Evolutionary conservation across 306 rosid species (phyloP), one percentile per base, ranked within the genome.

Genomic region (Quercus agrifolia): DNA sequence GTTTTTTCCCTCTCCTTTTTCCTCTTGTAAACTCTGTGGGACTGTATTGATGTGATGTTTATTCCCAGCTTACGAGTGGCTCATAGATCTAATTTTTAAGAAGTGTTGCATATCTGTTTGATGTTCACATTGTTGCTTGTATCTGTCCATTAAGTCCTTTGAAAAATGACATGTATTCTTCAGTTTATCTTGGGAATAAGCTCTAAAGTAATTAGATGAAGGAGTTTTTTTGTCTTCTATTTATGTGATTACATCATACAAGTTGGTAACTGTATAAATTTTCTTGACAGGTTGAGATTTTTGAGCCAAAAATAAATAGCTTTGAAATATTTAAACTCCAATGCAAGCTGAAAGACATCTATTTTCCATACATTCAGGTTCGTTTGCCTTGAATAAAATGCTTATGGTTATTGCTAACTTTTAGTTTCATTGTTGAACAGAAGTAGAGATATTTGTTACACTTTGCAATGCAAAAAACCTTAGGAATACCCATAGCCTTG

Each of bases 291-390:
- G 91, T 91, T 68, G 88, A 80, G 38, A 87, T 91, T 78, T 78
- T 18, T 67, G 58, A 74, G 56, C 89, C 87, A 20, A 81, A 78
- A 78, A 38, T 73, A 5, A 78, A 80, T 77, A 78, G 73, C 52
- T 30, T 77, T 74, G 81, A 85, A 52, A 69, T 84, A 68, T 6
- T 18, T 74, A 78, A 71, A 76, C 87, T 91, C 55, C 87, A 44
- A 56, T 91, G 91, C 86, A 78, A 62, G 83, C 81, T 91, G 31
- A 91, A 91, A 82, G 92, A 91, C 74, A 87, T 88, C 54, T 91
- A 91, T 74, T 91, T 88, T 56, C 94, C 94, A 1, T 91, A 91
- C 71, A 87, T 91, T 77, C 92, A 91, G 94, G 94, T 88, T 73
- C 71, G 71, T 57, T 72, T 56, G 56, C 59, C 3, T 70, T n/a